Conservation (phyloP, 2,329 filamentous ascomycete species). For the Fragosphaeria purpurea region DNA sequence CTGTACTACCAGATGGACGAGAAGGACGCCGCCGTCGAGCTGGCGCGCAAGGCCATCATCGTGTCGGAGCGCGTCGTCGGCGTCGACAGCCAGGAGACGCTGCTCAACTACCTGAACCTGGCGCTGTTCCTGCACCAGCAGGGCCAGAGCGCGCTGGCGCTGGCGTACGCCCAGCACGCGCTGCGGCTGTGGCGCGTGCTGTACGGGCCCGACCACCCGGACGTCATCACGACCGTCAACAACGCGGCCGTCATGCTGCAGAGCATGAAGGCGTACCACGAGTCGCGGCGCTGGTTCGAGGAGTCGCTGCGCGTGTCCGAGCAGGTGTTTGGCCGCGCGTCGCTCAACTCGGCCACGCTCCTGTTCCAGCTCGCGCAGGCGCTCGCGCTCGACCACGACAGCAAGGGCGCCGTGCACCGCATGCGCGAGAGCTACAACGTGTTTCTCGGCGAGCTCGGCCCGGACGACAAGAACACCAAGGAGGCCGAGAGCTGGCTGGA, state of each 20-base stretch:
- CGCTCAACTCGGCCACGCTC: constrained; percentile 86
- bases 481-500: constrained; percentile 95
- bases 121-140: constrained; percentile 87
- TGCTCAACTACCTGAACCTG: constrained; percentile 92
- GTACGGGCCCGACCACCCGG: constrained; percentile 85
- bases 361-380: constrained; percentile 96
- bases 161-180: constrained; percentile 84
- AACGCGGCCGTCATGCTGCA: constrained; percentile 98
- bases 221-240: constrained; percentile 97
- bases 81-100: constrained; percentile 85
- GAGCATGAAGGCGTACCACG: constrained; percentile 85
- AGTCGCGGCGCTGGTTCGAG: constrained; percentile 95
- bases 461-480: constrained; percentile 94
- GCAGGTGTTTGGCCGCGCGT: constrained; percentile 77
- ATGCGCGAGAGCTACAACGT: constrained; percentile 98
- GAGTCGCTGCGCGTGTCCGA: constrained; percentile 83
- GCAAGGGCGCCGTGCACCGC: constrained; percentile 78
- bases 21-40: constrained; percentile 88
- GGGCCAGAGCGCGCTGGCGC: constrained; percentile 79
- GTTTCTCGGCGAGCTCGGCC: constrained; percentile 77
- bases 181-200: constrained; percentile 95
- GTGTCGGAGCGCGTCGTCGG: constrained; percentile 91
- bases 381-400: constrained; percentile 88
- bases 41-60: constrained; percentile 92
- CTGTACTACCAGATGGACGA: constrained; percentile 97